Conservation (phyloP, 768 basidiomycete species). For the Psilocybe cubensis region DNA sequence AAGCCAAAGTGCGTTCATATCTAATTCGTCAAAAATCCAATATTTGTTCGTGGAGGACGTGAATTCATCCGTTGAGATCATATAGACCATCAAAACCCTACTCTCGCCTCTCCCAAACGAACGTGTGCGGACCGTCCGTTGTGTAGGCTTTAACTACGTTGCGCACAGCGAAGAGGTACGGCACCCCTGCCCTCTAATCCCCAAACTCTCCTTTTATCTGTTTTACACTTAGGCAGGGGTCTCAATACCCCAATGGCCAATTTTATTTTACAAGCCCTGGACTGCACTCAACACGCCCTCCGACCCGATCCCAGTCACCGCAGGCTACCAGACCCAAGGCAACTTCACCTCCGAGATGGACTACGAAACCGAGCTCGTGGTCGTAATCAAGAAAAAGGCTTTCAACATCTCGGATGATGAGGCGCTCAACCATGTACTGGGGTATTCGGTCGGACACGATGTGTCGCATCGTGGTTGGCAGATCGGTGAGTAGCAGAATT, state of each 20-base stretch:
- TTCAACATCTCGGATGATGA: conserved; percentile 46
- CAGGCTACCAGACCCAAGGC: conserved; percentile 42
- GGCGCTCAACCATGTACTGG: conserved; percentile 44
- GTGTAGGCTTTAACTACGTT: conserved; percentile 40
- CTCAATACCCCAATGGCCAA: conserved; percentile 38
- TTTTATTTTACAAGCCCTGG: conserved; percentile 39
- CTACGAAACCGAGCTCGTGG: conserved; percentile 45
- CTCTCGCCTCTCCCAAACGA: conserved; percentile 38
- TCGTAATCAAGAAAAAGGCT: conserved; percentile 44
- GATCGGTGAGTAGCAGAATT: conserved; percentile 20
- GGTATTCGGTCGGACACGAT: conserved; percentile 43
- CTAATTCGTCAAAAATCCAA: too few relatives aligned
- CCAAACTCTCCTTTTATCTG: neutral
- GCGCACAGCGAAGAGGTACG: conserved; percentile 35
- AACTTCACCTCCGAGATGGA: conserved; percentile 45
- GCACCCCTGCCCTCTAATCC: neutral
- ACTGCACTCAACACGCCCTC: conserved; percentile 39
- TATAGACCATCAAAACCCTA: conserved; percentile 34
- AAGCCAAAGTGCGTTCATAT: conserved; percentile 35
- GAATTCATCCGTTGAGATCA: too few relatives aligned
- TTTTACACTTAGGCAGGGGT: conserved; percentile 31
- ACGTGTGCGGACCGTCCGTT: conserved; percentile 37
- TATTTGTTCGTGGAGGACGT: too few relatives aligned
- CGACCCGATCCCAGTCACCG: conserved; percentile 37
- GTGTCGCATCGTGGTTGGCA: conserved; percentile 50